Evolutionary conservation across 2,329 filamentous ascomycete genomes (phyloP).

Genomic region (Dothideomycetes sp.): DNA sequence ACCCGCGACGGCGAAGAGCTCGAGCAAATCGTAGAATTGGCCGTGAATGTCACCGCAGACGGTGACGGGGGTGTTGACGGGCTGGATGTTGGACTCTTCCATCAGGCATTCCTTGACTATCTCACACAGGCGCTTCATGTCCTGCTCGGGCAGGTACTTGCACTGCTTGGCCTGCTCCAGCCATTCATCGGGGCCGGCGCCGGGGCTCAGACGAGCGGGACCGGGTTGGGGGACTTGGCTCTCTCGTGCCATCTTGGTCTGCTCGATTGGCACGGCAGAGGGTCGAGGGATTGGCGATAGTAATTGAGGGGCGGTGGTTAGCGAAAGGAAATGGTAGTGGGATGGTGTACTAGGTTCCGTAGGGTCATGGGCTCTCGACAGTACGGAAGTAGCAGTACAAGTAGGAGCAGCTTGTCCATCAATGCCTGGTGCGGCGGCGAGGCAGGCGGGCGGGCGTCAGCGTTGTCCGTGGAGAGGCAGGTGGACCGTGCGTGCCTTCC

Average conservation of each 20-base stretch:
- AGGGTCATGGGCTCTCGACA: background rate
- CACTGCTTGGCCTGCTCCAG: conserved; percentile 93
- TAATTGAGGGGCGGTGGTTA: background rate
- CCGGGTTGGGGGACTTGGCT: conserved; percentile 74
- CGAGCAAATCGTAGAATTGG: conserved; percentile 95
- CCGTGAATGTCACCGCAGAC: conserved; percentile 98
- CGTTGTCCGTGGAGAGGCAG: background rate
- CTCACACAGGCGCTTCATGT: conserved; percentile 98
- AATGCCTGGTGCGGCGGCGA: no score
- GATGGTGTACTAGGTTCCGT: background rate
- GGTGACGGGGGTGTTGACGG: conserved; percentile 91
- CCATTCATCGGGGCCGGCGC: conserved; percentile 90
- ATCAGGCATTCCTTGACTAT: conserved; percentile 98
- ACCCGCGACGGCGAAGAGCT: conserved; percentile 91
- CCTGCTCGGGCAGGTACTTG: conserved; percentile 87
- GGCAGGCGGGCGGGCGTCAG: background rate
- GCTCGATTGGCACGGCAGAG: background rate
- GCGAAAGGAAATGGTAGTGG: no score
- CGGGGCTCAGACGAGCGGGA: conserved; percentile 72
- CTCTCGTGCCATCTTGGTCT: conserved; percentile 37
- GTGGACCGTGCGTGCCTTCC: conserved; percentile 4
- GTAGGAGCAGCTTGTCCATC: background rate
- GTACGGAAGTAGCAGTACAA: background rate
- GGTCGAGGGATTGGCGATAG: background rate
- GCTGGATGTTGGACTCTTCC: conserved; percentile 99